phyloP scores from a whole-genome alignment of 371 early-diverging fungal genomes.

The Rhizopus stolonifer region DNA sequence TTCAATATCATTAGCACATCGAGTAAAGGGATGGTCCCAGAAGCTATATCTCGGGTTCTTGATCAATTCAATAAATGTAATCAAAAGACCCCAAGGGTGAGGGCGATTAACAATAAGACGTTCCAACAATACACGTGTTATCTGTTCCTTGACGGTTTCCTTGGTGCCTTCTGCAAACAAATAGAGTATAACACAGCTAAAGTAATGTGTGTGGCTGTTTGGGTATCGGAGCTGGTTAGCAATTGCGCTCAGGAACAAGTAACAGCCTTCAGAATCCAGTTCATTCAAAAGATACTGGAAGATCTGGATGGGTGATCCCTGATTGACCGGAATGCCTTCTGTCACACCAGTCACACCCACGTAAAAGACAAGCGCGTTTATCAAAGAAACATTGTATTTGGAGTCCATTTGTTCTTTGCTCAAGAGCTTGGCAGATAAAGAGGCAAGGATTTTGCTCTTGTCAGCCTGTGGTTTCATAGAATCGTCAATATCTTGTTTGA shows the following conservation, averaged over 20 bases:
- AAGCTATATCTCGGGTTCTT: slow-evolving; percentile 89
- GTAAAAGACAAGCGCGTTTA: slow-evolving; percentile 89
- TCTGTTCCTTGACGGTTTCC: slow-evolving; percentile 90
- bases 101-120: slow-evolving; percentile 95
- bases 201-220: slow-evolving; percentile 94
- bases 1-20: slow-evolving; percentile 73
- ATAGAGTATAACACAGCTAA: slow-evolving; percentile 82
- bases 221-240: slow-evolving; percentile 98
- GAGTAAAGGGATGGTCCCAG: slow-evolving; percentile 82
- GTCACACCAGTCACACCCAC: slow-evolving; percentile 80
- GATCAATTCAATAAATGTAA: slow-evolving; percentile 96
- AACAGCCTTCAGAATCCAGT: slow-evolving; percentile 88
- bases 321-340: slow-evolving; percentile 62
- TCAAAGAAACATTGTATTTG: slow-evolving; percentile 78
- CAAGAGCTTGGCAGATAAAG: background rate
- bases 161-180: slow-evolving; percentile 83
- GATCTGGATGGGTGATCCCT: slow-evolving; percentile 81
- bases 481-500: slow-evolving; percentile 75
- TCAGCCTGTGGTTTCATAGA: slow-evolving; percentile 41
- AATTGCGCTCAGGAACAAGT: slow-evolving; percentile 86
- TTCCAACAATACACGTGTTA: slow-evolving; percentile 92
- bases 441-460: slow-evolving; percentile 1
- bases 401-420: slow-evolving; percentile 22
- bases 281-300: slow-evolving; percentile 77
- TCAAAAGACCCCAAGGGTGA: slow-evolving; percentile 96